Conservation (phyloP, 306 rosid genomes). For the Vigna mungo region DNA sequence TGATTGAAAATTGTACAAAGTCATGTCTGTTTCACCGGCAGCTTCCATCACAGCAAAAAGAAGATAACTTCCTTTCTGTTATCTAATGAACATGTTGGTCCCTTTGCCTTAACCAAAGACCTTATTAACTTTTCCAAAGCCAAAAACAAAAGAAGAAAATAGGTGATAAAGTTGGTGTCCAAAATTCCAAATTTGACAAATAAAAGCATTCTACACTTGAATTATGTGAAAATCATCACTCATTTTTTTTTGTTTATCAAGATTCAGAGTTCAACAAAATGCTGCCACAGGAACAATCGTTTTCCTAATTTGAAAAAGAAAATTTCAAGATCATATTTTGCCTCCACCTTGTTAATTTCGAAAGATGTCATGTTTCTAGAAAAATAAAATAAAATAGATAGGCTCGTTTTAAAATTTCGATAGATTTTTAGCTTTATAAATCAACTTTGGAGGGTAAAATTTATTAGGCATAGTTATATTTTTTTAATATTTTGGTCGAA, state of each 20-base stretch:
- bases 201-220: background rate
- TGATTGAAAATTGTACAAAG: too few relatives aligned
- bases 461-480: background rate
- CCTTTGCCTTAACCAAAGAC: background rate
- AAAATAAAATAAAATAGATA: background rate
- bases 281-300: background rate
- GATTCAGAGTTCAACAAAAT: background rate
- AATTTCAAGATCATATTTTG: background rate
- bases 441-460: background rate
- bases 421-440: background rate
- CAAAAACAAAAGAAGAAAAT: background rate
- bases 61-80: background rate
- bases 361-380: background rate
- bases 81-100: slow-evolving; percentile 19
- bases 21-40: background rate
- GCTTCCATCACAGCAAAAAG: slow-evolving; percentile 18
- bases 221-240: slow-evolving; percentile 4
- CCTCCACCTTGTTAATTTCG: background rate
- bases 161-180: background rate
- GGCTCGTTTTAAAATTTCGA: background rate
- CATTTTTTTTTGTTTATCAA: background rate
- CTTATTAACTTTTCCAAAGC: background rate
- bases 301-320: background rate
- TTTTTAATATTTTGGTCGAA: background rate
- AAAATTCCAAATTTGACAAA: slow-evolving; percentile 7